A percentile compares a stretch with the other conserved stretches of the same genome.
These are phyloP conservation scores for Myxozyma melibiosi DNA, from an alignment of 805 yeast genomes.

Conservation along the genomic window DNA sequence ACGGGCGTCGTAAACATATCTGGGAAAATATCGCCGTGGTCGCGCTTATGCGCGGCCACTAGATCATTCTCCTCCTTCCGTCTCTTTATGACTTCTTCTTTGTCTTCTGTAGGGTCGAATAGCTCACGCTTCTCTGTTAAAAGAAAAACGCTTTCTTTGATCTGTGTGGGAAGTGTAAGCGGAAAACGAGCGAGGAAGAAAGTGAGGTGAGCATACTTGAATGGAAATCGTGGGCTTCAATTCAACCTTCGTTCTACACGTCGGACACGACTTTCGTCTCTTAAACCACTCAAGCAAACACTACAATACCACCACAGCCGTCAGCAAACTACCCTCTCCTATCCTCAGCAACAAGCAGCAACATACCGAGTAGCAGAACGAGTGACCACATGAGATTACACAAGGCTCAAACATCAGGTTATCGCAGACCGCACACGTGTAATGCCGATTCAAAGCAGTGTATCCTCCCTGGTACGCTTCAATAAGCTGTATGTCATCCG, in stretches of 20 bases:
- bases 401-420: slow-evolving; percentile 34
- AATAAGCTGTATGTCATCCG: slow-evolving; percentile 5
- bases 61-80: slow-evolving; percentile 11
- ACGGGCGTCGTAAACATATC: slow-evolving; percentile 48
- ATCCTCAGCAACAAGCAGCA: no score
- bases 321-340: slow-evolving; percentile 1
- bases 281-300: slow-evolving; percentile 29
- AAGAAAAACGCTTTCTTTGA: slow-evolving; percentile 10
- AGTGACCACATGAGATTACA: slow-evolving; percentile 32
- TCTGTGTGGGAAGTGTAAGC: slow-evolving; percentile 4
- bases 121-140: slow-evolving; percentile 12
- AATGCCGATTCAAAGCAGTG: neutral
- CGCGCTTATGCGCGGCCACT: slow-evolving; percentile 38
- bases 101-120: slow-evolving; percentile 17
- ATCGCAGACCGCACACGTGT: slow-evolving; percentile 25
- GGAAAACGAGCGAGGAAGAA: neutral
- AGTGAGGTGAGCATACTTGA: slow-evolving; percentile 8
- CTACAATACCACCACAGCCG: slow-evolving; percentile 5
- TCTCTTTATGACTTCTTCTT: neutral
- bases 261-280: slow-evolving; percentile 24
- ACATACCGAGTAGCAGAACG: slow-evolving; percentile 32
- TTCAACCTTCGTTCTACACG: slow-evolving; percentile 16
- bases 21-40: slow-evolving; percentile 46
- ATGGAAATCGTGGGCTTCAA: slow-evolving; percentile 21
- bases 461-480: slow-evolving; percentile 8